Base-by-base conservation (phyloP, 768 basidiomycete species). In the Naematelia aurantialba region DNA sequence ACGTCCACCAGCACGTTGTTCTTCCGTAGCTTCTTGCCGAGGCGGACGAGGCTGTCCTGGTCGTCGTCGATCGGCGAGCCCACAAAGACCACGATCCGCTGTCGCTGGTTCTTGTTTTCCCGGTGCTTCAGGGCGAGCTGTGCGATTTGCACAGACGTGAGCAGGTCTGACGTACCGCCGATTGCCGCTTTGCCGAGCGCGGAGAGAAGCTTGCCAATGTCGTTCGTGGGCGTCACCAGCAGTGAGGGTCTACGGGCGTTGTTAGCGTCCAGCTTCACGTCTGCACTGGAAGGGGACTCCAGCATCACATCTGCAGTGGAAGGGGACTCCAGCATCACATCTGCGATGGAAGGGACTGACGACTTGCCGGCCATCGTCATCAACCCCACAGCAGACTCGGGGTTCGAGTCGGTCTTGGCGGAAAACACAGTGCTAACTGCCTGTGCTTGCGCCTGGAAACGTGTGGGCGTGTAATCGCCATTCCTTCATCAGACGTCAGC, bases 361-460 rank as follows among this genome's bases (percentile, higher is more conserved):
- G 88, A 87, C 78, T 96, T 96, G 56, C 91, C 89, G 13, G 91
- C 94, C 91, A 94, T 94, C 26, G 91, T 90, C 93, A 99, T 96
- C 44, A 97, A 80, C 3, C 96, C 96, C 44, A 97, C 93, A 11
- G 91, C 91, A 79, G 89, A 97, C 80, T 99, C 96, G 17, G 94
- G 91, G 80, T 99, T 98, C 24, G 91, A 88, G 75, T 90, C 87
- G 67, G 88, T 88, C 83, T 99, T 99, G 54, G 89, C 86, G 75
- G 87, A 86, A 77, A 96, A 92, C 68, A 97, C 82, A 57, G 86
- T 84, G 57, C 84, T 91, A 64, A 93, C 89, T 1, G 94, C 89
- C 78, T 98, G 92, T 5, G 87, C 80, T 78, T 98, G 96, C 0
- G 93, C 91, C 29, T 87, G 86, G 72, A 91, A 91, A 62, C 94